These are phyloP conservation scores for Gautieria morchelliformis DNA, from an alignment of 768 basidiomycete genomes.

Conservation along the genomic window DNA sequence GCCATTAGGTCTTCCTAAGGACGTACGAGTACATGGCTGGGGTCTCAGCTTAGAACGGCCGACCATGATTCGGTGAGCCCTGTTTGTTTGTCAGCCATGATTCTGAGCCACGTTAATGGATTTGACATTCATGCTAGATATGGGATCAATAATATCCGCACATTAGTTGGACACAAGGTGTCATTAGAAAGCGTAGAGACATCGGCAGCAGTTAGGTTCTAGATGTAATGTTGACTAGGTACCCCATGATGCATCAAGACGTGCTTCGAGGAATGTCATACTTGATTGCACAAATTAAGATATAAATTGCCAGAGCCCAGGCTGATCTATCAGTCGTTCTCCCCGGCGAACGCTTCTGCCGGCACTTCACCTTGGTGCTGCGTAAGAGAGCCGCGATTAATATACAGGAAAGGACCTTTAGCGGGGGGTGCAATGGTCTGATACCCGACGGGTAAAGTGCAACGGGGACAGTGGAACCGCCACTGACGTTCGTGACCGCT, in stretches of 20 bases:
- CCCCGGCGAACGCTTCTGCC: slow-evolving; percentile 63
- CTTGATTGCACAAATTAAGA: neutral
- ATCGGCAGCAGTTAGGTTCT: slow-evolving; percentile 87
- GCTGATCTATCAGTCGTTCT: slow-evolving; percentile 11
- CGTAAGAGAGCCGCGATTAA: slow-evolving; percentile 75
- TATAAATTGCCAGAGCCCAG: neutral
- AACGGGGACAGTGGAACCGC: slow-evolving; percentile 60
- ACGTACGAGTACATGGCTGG: slow-evolving; percentile 96
- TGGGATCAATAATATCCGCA: slow-evolving; percentile 94
- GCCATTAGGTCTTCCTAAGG: slow-evolving; percentile 96
- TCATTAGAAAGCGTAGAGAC: slow-evolving; percentile 83
- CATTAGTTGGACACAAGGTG: slow-evolving; percentile 95
- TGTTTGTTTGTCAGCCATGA: neutral
- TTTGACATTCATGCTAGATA: slow-evolving; percentile 43
- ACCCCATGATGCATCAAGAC: neutral
- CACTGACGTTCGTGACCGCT: slow-evolving; percentile 71
- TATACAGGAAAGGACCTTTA: slow-evolving; percentile 74
- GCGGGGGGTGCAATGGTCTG: slow-evolving; percentile 68
- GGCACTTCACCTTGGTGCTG: slow-evolving; percentile 84
- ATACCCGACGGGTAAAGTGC: slow-evolving; percentile 62
- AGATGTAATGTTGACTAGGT: slow-evolving; percentile 16
- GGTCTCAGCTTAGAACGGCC: slow-evolving; percentile 90
- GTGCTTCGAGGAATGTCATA: neutral
- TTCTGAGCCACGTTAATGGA: neutral
- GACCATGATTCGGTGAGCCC: slow-evolving; percentile 90